Evolutionary conservation across 2,329 filamentous ascomycete genomes (phyloP).

Genomic region (Trichophaea hybrida): DNA sequence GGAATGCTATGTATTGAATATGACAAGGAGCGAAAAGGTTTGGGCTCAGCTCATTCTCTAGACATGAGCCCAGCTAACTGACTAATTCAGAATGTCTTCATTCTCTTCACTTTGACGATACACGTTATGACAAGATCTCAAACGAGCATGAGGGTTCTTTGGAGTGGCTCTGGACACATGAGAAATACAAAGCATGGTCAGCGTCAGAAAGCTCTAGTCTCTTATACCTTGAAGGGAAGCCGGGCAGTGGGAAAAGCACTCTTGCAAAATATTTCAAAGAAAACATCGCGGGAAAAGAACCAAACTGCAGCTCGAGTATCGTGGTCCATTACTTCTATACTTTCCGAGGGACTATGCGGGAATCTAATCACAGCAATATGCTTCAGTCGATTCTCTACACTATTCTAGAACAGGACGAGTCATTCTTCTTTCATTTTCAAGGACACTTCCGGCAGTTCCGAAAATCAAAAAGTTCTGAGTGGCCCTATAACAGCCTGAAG

Average conservation of each 20-base stretch:
- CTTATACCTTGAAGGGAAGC: background rate
- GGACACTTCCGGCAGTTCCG: background rate
- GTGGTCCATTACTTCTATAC: slow-evolving; percentile 2
- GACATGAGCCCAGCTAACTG: too few relatives aligned
- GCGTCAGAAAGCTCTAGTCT: background rate
- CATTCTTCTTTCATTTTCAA: slow-evolving; percentile 5
- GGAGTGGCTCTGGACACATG: too few relatives aligned
- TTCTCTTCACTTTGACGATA: background rate
- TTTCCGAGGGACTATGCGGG: background rate
- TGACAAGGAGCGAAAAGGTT: background rate
- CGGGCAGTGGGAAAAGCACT: background rate
- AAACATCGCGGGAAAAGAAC: background rate
- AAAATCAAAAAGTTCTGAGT: too few relatives aligned
- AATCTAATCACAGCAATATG: slow-evolving; percentile 1
- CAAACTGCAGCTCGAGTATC: background rate
- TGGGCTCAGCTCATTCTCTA: background rate
- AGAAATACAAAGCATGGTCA: background rate
- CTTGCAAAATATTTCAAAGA: background rate
- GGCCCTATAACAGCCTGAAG: background rate
- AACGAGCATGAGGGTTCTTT: background rate
- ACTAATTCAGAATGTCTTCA: background rate
- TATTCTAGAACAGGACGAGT: background rate
- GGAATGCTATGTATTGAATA: background rate
- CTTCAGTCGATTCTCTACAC: background rate
- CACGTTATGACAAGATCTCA: background rate